Conservation (phyloP, 768 basidiomycete species). For the Russula lepida region DNA sequence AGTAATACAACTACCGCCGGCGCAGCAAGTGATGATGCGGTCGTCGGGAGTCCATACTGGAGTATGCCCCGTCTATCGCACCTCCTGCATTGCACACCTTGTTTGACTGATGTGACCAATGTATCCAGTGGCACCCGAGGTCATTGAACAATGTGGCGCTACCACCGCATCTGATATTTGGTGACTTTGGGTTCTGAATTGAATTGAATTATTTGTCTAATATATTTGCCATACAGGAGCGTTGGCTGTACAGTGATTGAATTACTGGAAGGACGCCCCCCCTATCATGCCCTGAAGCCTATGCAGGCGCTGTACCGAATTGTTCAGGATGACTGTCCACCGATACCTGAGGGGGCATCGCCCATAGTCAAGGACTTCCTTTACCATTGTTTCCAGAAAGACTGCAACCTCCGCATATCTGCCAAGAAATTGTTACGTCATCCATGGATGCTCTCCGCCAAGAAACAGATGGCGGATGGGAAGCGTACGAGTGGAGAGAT, state of each 20-base stretch:
- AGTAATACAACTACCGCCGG: constrained; percentile 60
- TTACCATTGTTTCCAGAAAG: constrained; percentile 97
- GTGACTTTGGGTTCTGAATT: constrained; percentile 32
- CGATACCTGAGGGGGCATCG: constrained; percentile 91
- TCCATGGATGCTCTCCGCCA: constrained; percentile 90
- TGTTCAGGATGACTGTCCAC: constrained; percentile 95
- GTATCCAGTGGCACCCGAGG: constrained; percentile 86
- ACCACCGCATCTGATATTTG: constrained; percentile 97
- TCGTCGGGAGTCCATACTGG: constrained; percentile 98
- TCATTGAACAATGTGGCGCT: constrained; percentile 96
- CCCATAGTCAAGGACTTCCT: constrained; percentile 95
- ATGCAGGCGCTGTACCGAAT: constrained; percentile 99
- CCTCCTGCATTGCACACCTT: background rate
- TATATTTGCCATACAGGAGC: constrained; percentile 37
- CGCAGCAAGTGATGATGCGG: constrained; percentile 76
- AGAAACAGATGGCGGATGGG: constrained; percentile 54
- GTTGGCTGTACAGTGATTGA: constrained; percentile 99
- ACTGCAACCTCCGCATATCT: constrained; percentile 86
- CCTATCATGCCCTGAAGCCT: constrained; percentile 91
- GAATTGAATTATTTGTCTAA: background rate
- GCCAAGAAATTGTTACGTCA: constrained; percentile 89
- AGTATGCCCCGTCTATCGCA: constrained; percentile 38
- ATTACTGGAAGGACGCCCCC: constrained; percentile 83
- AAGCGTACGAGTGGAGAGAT: constrained; percentile 32
- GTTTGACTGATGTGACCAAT: background rate